A percentile compares a stretch with the other conserved stretches of the same genome.
Evolutionary conservation across 345 rosid species (phyloP).

Genomic region (Sonneratia alba): DNA sequence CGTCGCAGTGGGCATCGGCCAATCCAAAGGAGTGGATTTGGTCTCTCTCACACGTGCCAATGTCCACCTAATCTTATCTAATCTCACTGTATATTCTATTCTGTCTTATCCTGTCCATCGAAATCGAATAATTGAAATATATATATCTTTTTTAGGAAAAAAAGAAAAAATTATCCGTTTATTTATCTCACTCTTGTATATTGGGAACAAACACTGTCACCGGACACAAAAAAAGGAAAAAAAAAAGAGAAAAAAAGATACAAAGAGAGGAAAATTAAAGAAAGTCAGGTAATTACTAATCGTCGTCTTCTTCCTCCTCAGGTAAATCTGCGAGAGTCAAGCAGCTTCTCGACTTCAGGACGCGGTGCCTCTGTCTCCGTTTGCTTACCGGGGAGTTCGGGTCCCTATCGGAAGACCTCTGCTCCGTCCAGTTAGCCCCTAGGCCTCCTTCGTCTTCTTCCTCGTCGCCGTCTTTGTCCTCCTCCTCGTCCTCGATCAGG

Average conservation of each 20-base stretch:
- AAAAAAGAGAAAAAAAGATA: background rate
- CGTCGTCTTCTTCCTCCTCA: constrained; percentile 11
- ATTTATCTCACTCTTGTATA: constrained; percentile 1
- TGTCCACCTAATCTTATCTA: background rate
- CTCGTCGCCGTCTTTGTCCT: background rate
- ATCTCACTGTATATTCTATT: background rate
- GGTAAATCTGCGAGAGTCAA: constrained; percentile 65
- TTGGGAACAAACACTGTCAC: background rate
- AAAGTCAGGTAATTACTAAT: background rate
- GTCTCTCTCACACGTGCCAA: background rate
- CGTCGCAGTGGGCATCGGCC: background rate
- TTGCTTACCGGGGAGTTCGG: background rate
- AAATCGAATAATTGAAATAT: background rate
- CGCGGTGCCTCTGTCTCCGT: constrained; percentile 1
- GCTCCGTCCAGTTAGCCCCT: background rate
- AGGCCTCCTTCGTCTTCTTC: background rate
- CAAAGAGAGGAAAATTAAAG: no score
- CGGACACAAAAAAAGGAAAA: background rate
- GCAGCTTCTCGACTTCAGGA: constrained; percentile 39
- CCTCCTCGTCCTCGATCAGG: constrained; percentile 28
- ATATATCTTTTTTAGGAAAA: no score
- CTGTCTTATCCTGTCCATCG: background rate
- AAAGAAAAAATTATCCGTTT: background rate
- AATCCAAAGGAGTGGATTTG: background rate
- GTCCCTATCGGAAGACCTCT: background rate